phyloP scores from a whole-genome alignment of 139 green algal genomes.

The Eudorina sp. region DNA sequence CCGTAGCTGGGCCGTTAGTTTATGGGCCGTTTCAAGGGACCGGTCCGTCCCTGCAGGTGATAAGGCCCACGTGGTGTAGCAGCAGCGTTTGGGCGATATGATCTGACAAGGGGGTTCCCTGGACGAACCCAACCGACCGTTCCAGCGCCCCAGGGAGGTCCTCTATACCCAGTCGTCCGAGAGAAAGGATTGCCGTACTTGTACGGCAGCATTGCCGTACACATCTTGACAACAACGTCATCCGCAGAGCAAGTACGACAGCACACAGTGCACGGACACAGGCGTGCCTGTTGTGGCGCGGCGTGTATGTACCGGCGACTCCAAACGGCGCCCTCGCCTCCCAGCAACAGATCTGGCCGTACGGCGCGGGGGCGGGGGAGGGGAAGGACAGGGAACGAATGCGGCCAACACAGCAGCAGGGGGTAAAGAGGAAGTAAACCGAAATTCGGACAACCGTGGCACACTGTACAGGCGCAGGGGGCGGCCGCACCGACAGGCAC shows the following conservation, averaged over 20 bases:
- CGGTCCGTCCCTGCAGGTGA: too few relatives aligned
- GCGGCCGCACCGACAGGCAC: too few relatives aligned
- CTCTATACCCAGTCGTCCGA: too few relatives aligned
- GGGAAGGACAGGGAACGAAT: background rate
- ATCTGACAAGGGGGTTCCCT: background rate
- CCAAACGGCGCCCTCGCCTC: constrained; percentile 48
- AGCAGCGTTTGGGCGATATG: too few relatives aligned
- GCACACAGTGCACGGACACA: too few relatives aligned
- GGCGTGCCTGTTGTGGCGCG: background rate
- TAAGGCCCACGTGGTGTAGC: too few relatives aligned
- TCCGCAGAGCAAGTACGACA: background rate
- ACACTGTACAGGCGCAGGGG: too few relatives aligned
- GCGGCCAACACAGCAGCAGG: background rate
- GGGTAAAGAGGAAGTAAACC: too few relatives aligned
- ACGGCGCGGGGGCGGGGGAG: background rate
- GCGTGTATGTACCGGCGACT: constrained; percentile 22
- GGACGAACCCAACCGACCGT: background rate
- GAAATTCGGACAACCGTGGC: too few relatives aligned
- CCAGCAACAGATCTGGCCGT: constrained; percentile 30
- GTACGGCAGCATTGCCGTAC: background rate
- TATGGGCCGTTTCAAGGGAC: too few relatives aligned
- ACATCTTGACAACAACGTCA: background rate
- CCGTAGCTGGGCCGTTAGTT: too few relatives aligned
- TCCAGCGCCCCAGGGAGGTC: background rate
- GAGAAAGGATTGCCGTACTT: background rate